These are phyloP conservation scores for Quercus rubra DNA, from an alignment of 306 rosid species.

Conservation along the genomic window DNA sequence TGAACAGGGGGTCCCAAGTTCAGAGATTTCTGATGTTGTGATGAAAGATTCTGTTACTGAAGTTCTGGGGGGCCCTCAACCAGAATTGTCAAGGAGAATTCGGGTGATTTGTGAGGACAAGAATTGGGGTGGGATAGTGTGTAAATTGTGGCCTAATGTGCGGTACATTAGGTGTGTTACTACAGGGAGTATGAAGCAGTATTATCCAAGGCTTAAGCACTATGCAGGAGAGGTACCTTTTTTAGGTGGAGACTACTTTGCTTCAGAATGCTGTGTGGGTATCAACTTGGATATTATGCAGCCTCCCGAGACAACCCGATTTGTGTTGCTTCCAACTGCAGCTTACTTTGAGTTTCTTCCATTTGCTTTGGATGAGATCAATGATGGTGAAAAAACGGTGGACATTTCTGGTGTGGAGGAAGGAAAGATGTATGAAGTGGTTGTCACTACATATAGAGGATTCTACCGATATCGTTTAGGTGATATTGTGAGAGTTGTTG, in stretches of 20 bases:
- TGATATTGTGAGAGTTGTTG: conserved; percentile 59
- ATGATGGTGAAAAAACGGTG: conserved; percentile 36
- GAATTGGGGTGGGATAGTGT: conserved; percentile 50
- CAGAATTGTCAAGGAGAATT: conserved; percentile 44
- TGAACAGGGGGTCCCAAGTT: conserved; percentile 39
- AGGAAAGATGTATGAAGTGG: conserved; percentile 73
- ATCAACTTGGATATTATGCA: conserved; percentile 51
- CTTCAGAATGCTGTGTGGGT: conserved; percentile 63
- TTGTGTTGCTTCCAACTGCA: conserved; percentile 52
- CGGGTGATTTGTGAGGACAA: conserved; percentile 34
- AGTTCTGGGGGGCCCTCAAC: conserved; percentile 53
- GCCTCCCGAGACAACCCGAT: conserved; percentile 52
- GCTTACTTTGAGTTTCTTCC: conserved; percentile 82
- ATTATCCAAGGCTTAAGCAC: conserved; percentile 44
- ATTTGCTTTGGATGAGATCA: conserved; percentile 36
- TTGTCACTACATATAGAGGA: conserved; percentile 61
- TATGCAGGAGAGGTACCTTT: conserved; percentile 59
- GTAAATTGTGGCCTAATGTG: conserved; percentile 49
- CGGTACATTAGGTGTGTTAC: conserved; percentile 54
- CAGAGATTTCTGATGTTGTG: conserved; percentile 38
- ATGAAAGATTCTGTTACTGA: conserved; percentile 45
- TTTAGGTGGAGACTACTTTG: conserved; percentile 56
- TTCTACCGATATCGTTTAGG: conserved; percentile 59
- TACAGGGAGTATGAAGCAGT: conserved; percentile 66
- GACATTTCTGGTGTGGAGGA: conserved; percentile 42